A percentile compares a stretch with the other conserved stretches of the same genome.
phyloP scores from a whole-genome alignment of 2,329 filamentous ascomycete genomes.

The Apiospora marii region DNA sequence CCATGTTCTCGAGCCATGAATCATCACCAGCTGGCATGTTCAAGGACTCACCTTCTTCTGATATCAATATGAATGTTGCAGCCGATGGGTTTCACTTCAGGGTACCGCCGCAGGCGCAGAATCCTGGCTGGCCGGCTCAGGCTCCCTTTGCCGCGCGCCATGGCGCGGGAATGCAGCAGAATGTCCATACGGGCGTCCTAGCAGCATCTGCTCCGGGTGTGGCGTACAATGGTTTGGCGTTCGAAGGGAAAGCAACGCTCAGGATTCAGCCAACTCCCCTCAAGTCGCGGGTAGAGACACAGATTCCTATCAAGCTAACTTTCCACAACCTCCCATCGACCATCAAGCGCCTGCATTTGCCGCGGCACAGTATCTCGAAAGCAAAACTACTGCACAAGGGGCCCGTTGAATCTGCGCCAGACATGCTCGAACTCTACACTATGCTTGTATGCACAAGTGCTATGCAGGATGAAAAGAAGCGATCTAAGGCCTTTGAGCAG shows the following conservation, averaged over 20 bases:
- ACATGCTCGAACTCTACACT: slow-evolving; percentile 81
- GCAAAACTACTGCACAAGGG: slow-evolving; percentile 87
- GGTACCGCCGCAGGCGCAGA: neutral
- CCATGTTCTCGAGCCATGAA: slow-evolving; percentile 59
- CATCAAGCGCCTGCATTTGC: slow-evolving; percentile 83
- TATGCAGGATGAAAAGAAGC: slow-evolving; percentile 76
- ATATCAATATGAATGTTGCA: slow-evolving; percentile 21
- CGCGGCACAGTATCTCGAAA: slow-evolving; percentile 91
- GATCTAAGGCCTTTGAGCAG: slow-evolving; percentile 71
- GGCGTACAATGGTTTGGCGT: slow-evolving; percentile 29
- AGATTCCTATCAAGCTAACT: slow-evolving; percentile 87
- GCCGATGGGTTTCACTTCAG: slow-evolving; percentile 1
- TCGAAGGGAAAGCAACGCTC: slow-evolving; percentile 49
- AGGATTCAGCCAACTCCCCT: slow-evolving; percentile 72
- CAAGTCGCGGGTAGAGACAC: slow-evolving; percentile 95
- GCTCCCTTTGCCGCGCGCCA: slow-evolving; percentile 4
- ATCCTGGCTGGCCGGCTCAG: slow-evolving; percentile 2
- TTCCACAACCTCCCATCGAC: slow-evolving; percentile 78
- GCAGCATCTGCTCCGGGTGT: slow-evolving; percentile 32
- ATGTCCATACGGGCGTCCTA: neutral
- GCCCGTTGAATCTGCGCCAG: slow-evolving; percentile 68
- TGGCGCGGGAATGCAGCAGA: neutral
- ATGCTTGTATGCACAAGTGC: slow-evolving; percentile 92
- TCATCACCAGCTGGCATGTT: slow-evolving; percentile 59
- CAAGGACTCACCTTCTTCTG: slow-evolving; percentile 37